These are phyloP conservation scores for Salvia splendens DNA, from an alignment of 257 asterid species.

Conservation along the genomic window DNA sequence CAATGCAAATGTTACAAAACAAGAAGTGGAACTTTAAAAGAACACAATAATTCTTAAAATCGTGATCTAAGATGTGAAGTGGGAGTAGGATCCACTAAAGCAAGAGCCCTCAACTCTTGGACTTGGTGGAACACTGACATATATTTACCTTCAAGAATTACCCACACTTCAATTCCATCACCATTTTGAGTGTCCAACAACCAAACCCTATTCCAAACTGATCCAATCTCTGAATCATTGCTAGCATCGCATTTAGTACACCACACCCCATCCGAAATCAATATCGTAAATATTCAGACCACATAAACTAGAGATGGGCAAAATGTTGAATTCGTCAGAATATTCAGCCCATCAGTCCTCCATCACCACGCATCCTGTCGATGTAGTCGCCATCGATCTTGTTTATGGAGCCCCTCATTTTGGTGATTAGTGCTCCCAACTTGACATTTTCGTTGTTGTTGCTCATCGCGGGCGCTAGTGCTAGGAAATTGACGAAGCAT, in stretches of 20 bases:
- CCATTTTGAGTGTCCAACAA: slow-evolving; percentile 31
- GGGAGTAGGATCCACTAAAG: neutral
- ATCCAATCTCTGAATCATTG: neutral
- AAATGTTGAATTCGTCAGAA: neutral
- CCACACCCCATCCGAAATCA: slow-evolving; percentile 40
- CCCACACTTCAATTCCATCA: slow-evolving; percentile 40
- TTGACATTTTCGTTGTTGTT: neutral
- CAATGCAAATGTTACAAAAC: no score
- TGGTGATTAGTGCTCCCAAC: neutral
- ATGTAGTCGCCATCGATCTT: slow-evolving; percentile 23
- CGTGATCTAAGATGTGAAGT: neutral
- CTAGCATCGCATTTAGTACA: neutral
- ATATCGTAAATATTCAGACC: slow-evolving; percentile 4
- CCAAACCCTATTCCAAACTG: slow-evolving; percentile 19
- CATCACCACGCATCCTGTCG: neutral
- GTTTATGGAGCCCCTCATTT: slow-evolving; percentile 19
- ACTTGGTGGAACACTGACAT: slow-evolving; percentile 21
- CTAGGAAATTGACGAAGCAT: slow-evolving; percentile 29
- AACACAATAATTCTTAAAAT: no score
- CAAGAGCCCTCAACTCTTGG: slow-evolving; percentile 12
- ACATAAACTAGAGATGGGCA: slow-evolving; percentile 32
- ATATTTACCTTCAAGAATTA: slow-evolving; percentile 24
- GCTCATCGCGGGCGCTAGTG: slow-evolving; percentile 2
- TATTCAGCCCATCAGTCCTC: slow-evolving; percentile 18
- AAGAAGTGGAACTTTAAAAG: no score